Evolutionary conservation across 148 eudicot species (phyloP), one percentile per base, ranked within the genome.

Genomic region (Spergularia bocconei): DNA sequence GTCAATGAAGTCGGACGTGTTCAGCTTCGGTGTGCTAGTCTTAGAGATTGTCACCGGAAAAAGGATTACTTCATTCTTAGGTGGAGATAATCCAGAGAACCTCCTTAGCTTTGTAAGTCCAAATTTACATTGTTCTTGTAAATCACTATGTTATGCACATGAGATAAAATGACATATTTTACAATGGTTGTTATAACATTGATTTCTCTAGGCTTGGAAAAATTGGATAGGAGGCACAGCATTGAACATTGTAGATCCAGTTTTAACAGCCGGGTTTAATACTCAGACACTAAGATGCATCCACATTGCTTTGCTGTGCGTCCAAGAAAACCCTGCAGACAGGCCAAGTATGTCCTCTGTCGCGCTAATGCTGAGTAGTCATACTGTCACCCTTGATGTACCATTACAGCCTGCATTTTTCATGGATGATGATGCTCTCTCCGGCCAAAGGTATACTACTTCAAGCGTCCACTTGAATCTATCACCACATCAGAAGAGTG

Each of bases 261-360:
- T 41, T 21, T 14, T 79, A 60, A 12, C 82, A 41, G 63, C 52
- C 14, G 69, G 50, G 11, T 74, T 23, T 25, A 79, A 62, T 41
- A 61, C 63, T 0, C 86, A 87, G 39, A 79, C 79, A 64, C 21
- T 81, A 70, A 83, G 86, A 75, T 85, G 88, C 74, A 79, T 85
- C 38, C 88, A 85, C 66, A 81, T 87, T 55, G 88, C 85, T 20
- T 60, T 87, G 57, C 51, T 83, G 64, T 84, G 90, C 44, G 87
- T 80, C 63, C 87, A 87, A 85, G 83, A 84, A 63, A 74, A 79
- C 62, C 81, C 72, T 0, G 70, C 21, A n/a, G 72, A 82, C 6
- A 74, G 90, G 47, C 90, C 90, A 44, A 79, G 81, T 20, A 82
- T 84, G 87, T 82, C 87, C 10, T 78, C 85, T 3, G 48, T 87